Conservation (phyloP, 352 stramenopile genomes). For the Globisporangium cederbergense region DNA sequence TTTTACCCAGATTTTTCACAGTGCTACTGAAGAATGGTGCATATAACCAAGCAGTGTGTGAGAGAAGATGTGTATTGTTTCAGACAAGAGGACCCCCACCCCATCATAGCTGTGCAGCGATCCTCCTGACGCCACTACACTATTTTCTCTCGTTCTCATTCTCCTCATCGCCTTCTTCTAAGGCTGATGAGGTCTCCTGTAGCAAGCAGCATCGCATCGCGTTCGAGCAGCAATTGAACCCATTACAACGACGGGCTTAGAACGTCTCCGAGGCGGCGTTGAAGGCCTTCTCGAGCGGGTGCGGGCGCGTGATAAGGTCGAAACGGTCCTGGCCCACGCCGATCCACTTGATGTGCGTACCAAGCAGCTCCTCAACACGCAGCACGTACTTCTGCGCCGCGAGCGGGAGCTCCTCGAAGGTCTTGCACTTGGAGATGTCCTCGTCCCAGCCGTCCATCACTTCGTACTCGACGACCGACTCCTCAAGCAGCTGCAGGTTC, state of each 20-base stretch:
- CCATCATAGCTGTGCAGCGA: neutral
- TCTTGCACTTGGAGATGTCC: slow-evolving; percentile 95
- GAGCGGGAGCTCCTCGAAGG: slow-evolving; percentile 95
- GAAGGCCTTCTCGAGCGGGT: slow-evolving; percentile 75
- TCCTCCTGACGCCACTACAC: neutral
- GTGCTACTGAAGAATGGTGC: too few relatives aligned
- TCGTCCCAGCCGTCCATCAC: slow-evolving; percentile 93
- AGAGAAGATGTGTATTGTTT: neutral
- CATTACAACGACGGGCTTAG: slow-evolving; percentile 1
- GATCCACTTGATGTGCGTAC: slow-evolving; percentile 98
- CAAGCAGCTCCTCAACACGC: slow-evolving; percentile 95
- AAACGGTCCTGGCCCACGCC: slow-evolving; percentile 95
- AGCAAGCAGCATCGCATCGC: too few relatives aligned
- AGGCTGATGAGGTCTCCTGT: too few relatives aligned
- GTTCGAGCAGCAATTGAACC: neutral
- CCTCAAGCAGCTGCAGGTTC: slow-evolving; percentile 90
- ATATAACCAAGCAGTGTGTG: too few relatives aligned
- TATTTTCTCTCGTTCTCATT: neutral
- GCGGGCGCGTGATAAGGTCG: slow-evolving; percentile 90
- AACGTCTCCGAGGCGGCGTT: slow-evolving; percentile 15
- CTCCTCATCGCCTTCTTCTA: neutral
- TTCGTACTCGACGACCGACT: slow-evolving; percentile 96
- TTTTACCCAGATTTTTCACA: too few relatives aligned
- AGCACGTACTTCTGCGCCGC: slow-evolving; percentile 97
- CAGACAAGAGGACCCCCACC: neutral